Conservation (phyloP, 768 basidiomycete genomes). For the Crassisporium funariophilum region DNA sequence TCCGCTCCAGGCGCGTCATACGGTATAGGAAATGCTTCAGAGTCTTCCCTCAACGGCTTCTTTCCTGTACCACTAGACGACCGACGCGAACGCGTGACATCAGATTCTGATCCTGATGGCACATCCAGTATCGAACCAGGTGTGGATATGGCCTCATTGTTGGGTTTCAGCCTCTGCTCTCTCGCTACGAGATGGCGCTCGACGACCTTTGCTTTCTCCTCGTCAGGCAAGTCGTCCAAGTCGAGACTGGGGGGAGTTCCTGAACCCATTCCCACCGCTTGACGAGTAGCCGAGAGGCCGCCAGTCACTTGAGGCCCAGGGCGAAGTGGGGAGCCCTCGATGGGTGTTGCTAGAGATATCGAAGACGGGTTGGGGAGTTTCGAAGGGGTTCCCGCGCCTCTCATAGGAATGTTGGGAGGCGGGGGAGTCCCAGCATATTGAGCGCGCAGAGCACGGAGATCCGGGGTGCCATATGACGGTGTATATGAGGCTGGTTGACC, state of each 20-base stretch:
- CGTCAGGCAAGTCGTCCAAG: constrained; percentile 69
- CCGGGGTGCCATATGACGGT: constrained; percentile 58
- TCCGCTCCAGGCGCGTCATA: constrained; percentile 89
- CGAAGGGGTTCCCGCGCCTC: constrained; percentile 26
- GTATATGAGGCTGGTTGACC: constrained; percentile 28
- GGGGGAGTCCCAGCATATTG: constrained; percentile 63
- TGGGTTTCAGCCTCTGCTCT: constrained; percentile 55
- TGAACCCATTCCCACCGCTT: constrained; percentile 15
- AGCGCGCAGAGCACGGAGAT: constrained; percentile 63
- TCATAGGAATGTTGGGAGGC: constrained; percentile 56
- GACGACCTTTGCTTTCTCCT: constrained; percentile 83
- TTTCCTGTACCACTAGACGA: constrained; percentile 21
- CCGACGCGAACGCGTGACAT: constrained; percentile 20
- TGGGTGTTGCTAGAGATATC: constrained; percentile 9
- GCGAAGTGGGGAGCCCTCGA: constrained; percentile 9
- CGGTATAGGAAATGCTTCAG: constrained; percentile 83
- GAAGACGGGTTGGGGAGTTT: constrained; percentile 16
- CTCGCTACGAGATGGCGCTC: constrained; percentile 78
- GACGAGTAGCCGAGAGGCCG: constrained; percentile 23
- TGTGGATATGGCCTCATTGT: constrained; percentile 29
- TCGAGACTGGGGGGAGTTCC: constrained; percentile 36
- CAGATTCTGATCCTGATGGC: constrained; percentile 27
- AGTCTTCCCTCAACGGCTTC: constrained; percentile 43
- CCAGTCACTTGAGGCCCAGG: constrained; percentile 17
- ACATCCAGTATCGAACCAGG: constrained; percentile 30